phyloP scores from a whole-genome alignment of 2,329 filamentous ascomycete genomes.

The Madurella mycetomatis region DNA sequence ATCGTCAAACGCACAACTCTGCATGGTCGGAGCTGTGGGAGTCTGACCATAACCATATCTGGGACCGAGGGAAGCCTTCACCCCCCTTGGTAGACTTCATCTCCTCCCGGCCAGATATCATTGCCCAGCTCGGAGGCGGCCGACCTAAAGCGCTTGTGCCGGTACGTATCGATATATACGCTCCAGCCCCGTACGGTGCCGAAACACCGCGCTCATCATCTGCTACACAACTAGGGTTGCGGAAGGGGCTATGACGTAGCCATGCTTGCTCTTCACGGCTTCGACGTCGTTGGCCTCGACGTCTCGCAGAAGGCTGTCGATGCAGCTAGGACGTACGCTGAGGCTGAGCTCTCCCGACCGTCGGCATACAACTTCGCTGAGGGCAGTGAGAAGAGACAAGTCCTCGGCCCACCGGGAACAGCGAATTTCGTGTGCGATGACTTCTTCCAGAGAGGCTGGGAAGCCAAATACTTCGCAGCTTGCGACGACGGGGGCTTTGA shows the following conservation, averaged over 20 bases:
- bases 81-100: neutral
- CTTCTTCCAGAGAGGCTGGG: conserved; percentile 44
- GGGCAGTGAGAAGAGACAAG: neutral
- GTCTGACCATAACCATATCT: neutral
- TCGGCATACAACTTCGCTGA: conserved; percentile 10
- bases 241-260: conserved; percentile 44
- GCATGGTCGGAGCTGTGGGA: neutral
- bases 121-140: no score
- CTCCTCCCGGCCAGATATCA: neutral
- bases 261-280: conserved; percentile 57
- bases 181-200: neutral
- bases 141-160: neutral
- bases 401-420: conserved; percentile 28
- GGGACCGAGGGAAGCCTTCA: neutral
- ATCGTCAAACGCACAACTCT: neutral
- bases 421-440: conserved; percentile 44
- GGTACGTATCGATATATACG: neutral
- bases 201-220: neutral
- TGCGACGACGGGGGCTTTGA: conserved; percentile 39
- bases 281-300: conserved; percentile 58
- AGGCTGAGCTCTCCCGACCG: conserved; percentile 1
- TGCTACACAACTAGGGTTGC: neutral
- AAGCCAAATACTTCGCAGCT: conserved; percentile 14
- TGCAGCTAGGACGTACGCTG: conserved; percentile 20
- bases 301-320: conserved; percentile 35